Conservation (phyloP, 352 stramenopile species). For the Pythium oligandrum region DNA sequence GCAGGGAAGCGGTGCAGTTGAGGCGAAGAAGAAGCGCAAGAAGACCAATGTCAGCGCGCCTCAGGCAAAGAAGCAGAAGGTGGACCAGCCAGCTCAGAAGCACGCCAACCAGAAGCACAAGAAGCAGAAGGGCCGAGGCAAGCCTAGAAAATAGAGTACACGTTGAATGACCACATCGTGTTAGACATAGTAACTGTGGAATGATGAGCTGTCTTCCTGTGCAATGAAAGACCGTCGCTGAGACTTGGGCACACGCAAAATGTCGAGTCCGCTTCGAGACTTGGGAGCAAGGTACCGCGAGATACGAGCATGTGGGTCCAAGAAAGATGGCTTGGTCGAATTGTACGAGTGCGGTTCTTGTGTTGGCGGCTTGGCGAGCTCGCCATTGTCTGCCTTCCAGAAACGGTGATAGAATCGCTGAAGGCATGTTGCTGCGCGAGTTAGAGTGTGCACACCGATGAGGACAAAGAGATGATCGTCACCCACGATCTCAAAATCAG, state of each 20-base stretch:
- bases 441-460: constrained; percentile 64
- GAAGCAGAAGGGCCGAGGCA: neutral
- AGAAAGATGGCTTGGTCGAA: constrained; percentile 6
- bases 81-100: neutral
- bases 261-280: constrained; percentile 6
- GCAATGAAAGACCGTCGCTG: constrained; percentile 19
- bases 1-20: constrained; percentile 6
- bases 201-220: constrained; percentile 19
- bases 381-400: neutral
- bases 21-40: constrained; percentile 23
- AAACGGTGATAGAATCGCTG: constrained; percentile 28
- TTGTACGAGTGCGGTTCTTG: too few species aligned
- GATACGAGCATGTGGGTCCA: constrained; percentile 23
- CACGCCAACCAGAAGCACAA: neutral
- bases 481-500: constrained; percentile 38
- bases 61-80: constrained; percentile 5
- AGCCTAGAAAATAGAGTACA: too few species aligned
- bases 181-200: constrained; percentile 21
- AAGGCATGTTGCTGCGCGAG: constrained; percentile 53
- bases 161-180: too few species aligned
- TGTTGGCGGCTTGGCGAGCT: neutral
- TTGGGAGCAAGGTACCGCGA: constrained; percentile 29
- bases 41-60: neutral
- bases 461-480: constrained; percentile 69
- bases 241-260: constrained; percentile 15